Conservation (phyloP, 768 basidiomycete species). For the Hypholoma fasciculare region DNA sequence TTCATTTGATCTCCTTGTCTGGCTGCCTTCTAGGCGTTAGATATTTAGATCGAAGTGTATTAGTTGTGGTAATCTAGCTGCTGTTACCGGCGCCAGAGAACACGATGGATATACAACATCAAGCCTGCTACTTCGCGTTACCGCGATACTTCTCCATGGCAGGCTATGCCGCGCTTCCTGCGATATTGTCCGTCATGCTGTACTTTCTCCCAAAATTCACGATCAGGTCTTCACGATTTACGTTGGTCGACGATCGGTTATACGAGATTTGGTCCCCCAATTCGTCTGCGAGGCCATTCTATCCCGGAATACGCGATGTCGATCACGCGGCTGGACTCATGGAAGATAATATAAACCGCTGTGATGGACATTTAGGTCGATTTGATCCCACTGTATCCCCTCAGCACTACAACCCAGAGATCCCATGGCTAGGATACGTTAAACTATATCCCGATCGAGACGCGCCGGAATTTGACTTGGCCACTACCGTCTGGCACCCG, state of each 20-base stretch:
- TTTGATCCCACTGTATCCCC: constrained; percentile 14
- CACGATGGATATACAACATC: neutral
- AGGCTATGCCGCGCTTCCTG: neutral
- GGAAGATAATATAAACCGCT: neutral
- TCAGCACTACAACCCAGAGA: neutral
- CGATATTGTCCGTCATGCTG: neutral
- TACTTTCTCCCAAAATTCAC: constrained; percentile 1
- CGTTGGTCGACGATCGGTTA: rapidly evolving
- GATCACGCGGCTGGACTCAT: neutral
- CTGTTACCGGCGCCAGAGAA: neutral
- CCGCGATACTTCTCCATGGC: neutral
- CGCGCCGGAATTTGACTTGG: neutral
- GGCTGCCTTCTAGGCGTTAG: too few relatives aligned
- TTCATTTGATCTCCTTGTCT: too few relatives aligned
- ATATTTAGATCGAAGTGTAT: too few relatives aligned
- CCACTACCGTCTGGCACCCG: neutral
- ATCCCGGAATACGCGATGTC: constrained; percentile 2
- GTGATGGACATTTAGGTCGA: constrained; percentile 12
- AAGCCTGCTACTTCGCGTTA: neutral
- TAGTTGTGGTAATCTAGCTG: neutral
- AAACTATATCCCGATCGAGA: neutral
- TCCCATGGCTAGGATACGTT: constrained; percentile 6
- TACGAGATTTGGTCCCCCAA: constrained; percentile 9
- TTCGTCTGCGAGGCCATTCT: neutral
- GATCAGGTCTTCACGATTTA: neutral